A percentile compares a stretch with the other conserved stretches of the same genome.
These are phyloP conservation scores for Penicillium canariense DNA, from an alignment of 495 filamentous ascomycete species.

Conservation along the genomic window DNA sequence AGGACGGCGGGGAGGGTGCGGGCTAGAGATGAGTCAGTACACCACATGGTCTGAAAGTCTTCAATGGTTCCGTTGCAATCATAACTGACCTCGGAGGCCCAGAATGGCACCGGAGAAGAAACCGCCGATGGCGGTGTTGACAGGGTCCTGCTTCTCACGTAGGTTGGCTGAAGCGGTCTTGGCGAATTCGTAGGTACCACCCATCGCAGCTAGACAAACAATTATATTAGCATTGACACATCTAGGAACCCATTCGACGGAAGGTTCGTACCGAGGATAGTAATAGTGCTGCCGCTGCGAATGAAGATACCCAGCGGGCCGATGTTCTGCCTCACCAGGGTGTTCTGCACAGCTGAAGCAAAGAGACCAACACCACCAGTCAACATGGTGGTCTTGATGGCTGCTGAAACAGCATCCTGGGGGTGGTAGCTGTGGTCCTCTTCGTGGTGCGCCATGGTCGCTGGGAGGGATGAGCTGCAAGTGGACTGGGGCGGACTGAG, in stretches of 20 bases:
- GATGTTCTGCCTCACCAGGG: constrained; percentile 74
- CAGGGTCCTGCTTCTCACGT: constrained; percentile 69
- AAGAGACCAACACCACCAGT: constrained; percentile 67
- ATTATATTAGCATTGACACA: constrained; percentile 18
- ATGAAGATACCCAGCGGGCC: constrained; percentile 75
- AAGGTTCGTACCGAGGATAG: constrained; percentile 56
- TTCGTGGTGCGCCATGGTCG: constrained; percentile 46
- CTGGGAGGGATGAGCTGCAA: constrained; percentile 28
- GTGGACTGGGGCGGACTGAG: constrained; percentile 18
- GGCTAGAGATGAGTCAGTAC: constrained; percentile 44
- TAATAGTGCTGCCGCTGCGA: constrained; percentile 63
- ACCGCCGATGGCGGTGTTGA: constrained; percentile 68
- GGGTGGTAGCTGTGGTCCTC: constrained; percentile 65
- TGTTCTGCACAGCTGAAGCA: constrained; percentile 78
- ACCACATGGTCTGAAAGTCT: neutral
- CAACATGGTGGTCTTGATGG: constrained; percentile 61
- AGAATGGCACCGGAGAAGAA: constrained; percentile 69
- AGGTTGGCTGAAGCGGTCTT: constrained; percentile 72
- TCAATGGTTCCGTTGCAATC: neutral
- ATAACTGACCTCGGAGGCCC: constrained; percentile 59
- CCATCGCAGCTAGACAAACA: constrained; percentile 64
- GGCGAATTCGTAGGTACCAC: constrained; percentile 75
- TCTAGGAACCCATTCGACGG: neutral
- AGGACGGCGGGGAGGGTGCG: constrained; percentile 76
- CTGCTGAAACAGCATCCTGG: constrained; percentile 70